Evolutionary conservation across 1,284 basidiomycete species (phyloP), one percentile per base, ranked within the genome.

Genomic region (Pulchroboletus neoregius): DNA sequence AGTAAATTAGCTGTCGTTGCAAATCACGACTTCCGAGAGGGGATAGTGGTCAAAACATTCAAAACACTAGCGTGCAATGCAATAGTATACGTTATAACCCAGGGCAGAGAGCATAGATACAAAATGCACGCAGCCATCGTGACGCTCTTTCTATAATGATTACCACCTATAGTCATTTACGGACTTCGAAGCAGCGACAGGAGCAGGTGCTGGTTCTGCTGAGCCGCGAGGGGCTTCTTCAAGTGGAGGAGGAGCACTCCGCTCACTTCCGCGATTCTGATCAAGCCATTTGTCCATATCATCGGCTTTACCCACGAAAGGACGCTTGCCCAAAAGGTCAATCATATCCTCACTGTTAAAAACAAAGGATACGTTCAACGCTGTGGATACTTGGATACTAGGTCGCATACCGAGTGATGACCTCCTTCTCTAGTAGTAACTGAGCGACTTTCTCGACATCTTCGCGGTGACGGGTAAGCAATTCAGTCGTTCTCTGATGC

Each of bases 241-340:
- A 9, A 80, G 61, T 9, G 83, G 80, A 45, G 79, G 76, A 40
- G 80, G 78, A 15, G 78, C 75, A 46, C 74, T 76, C 48, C 74
- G 71, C 56, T 78, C 76, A 35, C 70, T 70, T 39, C 68, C 68
- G 37, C 75, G 75, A 60, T 89, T 79, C 61, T 84, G 78, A 60
- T 94, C 91, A 18, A 94, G 76, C 84, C 91, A 94, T 65, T 86
- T 89, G 71, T 94, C 91, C 91, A 94, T 94, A 58, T 94, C 91
- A 63, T 94, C 93, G 36, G 82, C 78, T 39, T 79, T 79, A 51
- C 80, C 79, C 30, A 71, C 73, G 65, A 95, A 95, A 13, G 91
- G 91, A 38, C 93, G 81, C 58, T 85, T 85, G 39, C 94, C 93
- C 30, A 96, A 78, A 20, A 94, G 71, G 28, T 76, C 68, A 52